Percentiles rank a stretch among this genome's conserved stretches.
phyloP scores from a whole-genome alignment of 2,329 filamentous ascomycete genomes.

The Alternaria sp. region DNA sequence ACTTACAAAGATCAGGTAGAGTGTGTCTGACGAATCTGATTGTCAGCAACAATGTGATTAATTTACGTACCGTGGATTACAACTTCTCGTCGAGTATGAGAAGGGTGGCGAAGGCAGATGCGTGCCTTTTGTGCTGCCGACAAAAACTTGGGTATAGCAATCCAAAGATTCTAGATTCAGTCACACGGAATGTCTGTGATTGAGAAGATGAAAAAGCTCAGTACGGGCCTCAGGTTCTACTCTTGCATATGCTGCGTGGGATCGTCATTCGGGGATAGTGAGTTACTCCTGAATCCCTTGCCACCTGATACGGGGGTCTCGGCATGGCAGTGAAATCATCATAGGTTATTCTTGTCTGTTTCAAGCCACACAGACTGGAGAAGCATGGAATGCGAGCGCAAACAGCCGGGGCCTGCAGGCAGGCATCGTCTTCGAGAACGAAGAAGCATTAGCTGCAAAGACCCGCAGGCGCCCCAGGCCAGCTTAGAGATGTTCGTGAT shows the following conservation, averaged over 20 bases:
- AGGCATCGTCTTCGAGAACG: constrained; percentile 20
- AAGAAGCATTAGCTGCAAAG: constrained; percentile 12
- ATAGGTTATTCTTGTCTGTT: constrained; percentile 6
- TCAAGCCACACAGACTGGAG: constrained; percentile 15
- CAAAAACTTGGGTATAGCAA: background rate
- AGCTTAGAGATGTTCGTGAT: background rate
- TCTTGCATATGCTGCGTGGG: constrained; percentile 4
- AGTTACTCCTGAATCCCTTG: constrained; percentile 1
- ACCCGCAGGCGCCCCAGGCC: background rate
- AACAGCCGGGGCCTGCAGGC: constrained; percentile 22
- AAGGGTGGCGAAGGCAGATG: background rate
- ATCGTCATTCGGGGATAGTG: constrained; percentile 1
- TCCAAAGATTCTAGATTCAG: background rate
- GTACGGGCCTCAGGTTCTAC: constrained; percentile 4
- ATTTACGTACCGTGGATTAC: constrained; percentile 3
- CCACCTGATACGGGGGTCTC: background rate
- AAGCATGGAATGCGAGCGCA: constrained; percentile 9
- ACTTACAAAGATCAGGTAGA: constrained; percentile 16
- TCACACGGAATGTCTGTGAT: constrained; percentile 9
- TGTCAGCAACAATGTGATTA: constrained; percentile 5
- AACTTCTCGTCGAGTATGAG: background rate
- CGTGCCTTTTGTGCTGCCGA: background rate
- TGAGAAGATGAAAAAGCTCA: background rate
- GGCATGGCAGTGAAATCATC: constrained; percentile 19
- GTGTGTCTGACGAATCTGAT: constrained; percentile 14